Base-by-base conservation (phyloP, 176 grass and related monocot species). In the Typha latifolia region DNA sequence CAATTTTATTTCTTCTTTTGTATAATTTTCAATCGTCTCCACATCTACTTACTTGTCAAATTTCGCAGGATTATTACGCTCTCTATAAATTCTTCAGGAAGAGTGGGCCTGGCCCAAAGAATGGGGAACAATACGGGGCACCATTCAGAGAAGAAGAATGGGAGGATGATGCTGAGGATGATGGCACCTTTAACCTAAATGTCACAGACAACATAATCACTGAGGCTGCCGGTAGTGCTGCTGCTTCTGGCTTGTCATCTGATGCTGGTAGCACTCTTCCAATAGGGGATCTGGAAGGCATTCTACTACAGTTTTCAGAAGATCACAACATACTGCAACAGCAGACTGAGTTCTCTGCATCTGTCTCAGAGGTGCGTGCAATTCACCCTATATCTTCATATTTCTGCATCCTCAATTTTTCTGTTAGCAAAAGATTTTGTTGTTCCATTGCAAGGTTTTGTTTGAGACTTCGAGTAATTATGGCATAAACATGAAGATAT, bases 1-100 rank as follows among this genome's bases (percentile, higher is more conserved):
- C 18, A 49, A 47, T 48, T 63, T 27, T 64, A 20, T 72, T 64
- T 24, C 63, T 32, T 64, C 51, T 66, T 10, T 10, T 43, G 37
- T 29, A 51, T 18, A 34, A 71, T 69, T 49, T 5, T 63, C 48
- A 49, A 12, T 12, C 3, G 29, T 10, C 18, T 49, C 24, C 72
- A 43, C 49, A 49, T 68, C 48, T 50, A 51, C 56, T 18, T 57
- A 16, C 53, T 21, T 59, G 0, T 43, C 8, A 43, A 59, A 62
- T 6, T 62, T 64, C 79, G 55, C 71, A 97, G 78, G 64, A 71
- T 50, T 85, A 1, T 19, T 97, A 67, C 78, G 93, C 88, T 24
- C 88, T 97, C 27, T 97, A 97, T 72, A 97, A 97, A 78, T 49
- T 97, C 37, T 97, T 97, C 78, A 84, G 85, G 75, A 97, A 97